These are phyloP conservation scores for Yarrowia hollandica DNA, from an alignment of 805 yeast species.

Conservation along the genomic window DNA sequence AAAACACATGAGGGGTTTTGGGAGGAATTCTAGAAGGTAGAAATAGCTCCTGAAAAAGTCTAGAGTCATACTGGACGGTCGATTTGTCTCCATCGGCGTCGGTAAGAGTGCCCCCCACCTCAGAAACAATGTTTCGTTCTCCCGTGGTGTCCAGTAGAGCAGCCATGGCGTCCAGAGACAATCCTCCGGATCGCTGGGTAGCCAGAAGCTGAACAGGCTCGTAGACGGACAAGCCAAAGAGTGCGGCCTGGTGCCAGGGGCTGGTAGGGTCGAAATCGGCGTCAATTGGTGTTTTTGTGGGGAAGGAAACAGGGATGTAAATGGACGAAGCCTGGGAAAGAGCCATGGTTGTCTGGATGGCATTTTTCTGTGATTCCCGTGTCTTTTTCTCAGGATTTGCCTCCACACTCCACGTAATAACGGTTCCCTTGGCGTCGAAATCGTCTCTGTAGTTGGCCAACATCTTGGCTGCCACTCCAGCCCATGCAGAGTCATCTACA, in stretches of 20 bases:
- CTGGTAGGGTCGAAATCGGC: constrained; percentile 35
- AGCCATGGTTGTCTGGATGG: constrained; percentile 50
- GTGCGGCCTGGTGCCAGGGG: constrained; percentile 49
- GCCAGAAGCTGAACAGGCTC: constrained; percentile 50
- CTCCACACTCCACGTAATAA: constrained; percentile 51
- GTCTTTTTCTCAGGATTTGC: constrained; percentile 35
- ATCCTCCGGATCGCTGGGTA: constrained; percentile 29
- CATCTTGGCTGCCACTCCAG: constrained; percentile 62
- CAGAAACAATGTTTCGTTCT: constrained; percentile 5
- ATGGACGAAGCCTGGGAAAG: constrained; percentile 53
- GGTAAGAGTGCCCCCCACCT: neutral
- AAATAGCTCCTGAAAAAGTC: constrained; percentile 29
- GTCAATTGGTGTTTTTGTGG: constrained; percentile 33
- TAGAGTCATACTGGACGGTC: neutral
- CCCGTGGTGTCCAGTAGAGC: constrained; percentile 10
- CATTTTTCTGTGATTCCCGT: constrained; percentile 40
- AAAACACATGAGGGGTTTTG: constrained; percentile 32
- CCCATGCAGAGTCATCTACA: constrained; percentile 84
- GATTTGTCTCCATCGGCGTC: neutral
- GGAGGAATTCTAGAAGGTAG: constrained; percentile 32
- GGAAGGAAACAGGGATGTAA: constrained; percentile 53
- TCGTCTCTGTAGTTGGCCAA: constrained; percentile 67
- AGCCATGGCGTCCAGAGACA: constrained; percentile 14
- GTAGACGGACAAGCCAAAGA: constrained; percentile 44
- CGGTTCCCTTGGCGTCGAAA: constrained; percentile 52